Base-by-base conservation (phyloP, 148 eudicot genomes). In the Nepenthes gracilis region DNA sequence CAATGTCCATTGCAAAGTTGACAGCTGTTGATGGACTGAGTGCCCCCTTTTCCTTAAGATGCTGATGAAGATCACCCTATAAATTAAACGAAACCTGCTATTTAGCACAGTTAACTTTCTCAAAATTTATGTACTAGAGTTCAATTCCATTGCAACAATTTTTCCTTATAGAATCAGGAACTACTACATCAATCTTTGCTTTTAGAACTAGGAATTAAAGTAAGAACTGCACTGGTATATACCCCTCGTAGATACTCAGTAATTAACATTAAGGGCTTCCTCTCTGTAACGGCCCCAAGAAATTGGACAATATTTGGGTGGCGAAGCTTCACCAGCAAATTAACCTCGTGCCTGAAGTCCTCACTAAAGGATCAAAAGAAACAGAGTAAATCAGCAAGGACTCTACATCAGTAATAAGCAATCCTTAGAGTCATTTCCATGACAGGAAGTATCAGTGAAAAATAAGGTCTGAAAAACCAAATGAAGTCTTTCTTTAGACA, bases 271-370 rank as follows among this genome's bases (percentile, higher is more conserved):
- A 93, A 78, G 64, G 99, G 99, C 69, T 84, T 88, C 83, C 66
- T 80, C 33, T 88, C 96, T 13, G 99, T 93, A 69, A 84, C 96
- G 55, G 99, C 99, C 86, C 99, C 99, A 70, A 93, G 92, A 63
- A 93, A 93, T 61, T 93, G 98, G 67, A 93, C 98, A 67, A 93
- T 84, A 70, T 93, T 93, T 58, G 98, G 98, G 77, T 92, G 98
- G 62, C 96, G 98, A 69, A 93, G 96, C 76, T 93, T 93, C 74
- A 93, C 98, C 38, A 93, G 84, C 79, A 88, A 81, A 69, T 76
- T 84, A 63, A 93, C 99, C 83, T 93, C 99, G 64, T 93, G 96
- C 80, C 99, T 79, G 80, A 93, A 93, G 79, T 93, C 96, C 92
- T 88, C 92, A 70, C 99, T 93, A 78, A 64, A 71, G 33, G 63